Percentiles rank a stretch among this genome's conserved stretches.
phyloP scores from a whole-genome alignment of 73 alveolate species.

The Paramecium primaurelia region DNA sequence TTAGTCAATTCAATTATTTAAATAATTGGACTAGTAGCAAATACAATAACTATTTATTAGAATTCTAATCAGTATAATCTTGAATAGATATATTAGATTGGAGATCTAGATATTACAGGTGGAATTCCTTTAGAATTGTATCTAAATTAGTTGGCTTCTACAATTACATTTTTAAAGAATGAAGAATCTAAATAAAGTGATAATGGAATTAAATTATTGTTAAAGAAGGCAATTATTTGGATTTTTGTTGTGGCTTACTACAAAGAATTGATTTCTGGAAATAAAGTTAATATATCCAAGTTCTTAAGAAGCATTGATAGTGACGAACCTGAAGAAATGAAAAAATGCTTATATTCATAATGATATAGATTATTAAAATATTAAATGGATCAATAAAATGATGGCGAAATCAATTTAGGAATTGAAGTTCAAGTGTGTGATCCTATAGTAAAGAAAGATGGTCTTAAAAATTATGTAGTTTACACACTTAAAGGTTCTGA shows the following conservation, averaged over 20 bases:
- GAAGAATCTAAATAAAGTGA: background rate
- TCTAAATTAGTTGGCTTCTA: background rate
- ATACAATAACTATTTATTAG: background rate
- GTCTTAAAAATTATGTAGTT: constrained; percentile 47
- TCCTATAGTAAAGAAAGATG: constrained; percentile 48
- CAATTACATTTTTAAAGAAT: background rate
- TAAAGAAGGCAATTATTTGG: background rate
- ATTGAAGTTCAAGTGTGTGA: constrained; percentile 11
- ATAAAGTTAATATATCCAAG: background rate
- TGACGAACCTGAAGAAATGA: background rate
- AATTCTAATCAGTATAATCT: background rate
- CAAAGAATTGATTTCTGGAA: background rate
- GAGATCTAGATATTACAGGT: background rate
- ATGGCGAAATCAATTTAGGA: background rate
- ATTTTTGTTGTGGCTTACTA: background rate
- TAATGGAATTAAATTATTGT: background rate
- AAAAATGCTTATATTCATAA: constrained; percentile 2
- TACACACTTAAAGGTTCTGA: constrained; percentile 57
- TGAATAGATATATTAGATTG: background rate
- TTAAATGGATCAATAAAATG: background rate
- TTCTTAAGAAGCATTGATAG: background rate
- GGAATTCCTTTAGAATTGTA: background rate
- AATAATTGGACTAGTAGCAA: background rate
- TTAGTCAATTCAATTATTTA: background rate
- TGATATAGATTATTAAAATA: background rate